Conservation (phyloP, 1,139 yeast species). For the Yamadazyma diddensiae region DNA sequence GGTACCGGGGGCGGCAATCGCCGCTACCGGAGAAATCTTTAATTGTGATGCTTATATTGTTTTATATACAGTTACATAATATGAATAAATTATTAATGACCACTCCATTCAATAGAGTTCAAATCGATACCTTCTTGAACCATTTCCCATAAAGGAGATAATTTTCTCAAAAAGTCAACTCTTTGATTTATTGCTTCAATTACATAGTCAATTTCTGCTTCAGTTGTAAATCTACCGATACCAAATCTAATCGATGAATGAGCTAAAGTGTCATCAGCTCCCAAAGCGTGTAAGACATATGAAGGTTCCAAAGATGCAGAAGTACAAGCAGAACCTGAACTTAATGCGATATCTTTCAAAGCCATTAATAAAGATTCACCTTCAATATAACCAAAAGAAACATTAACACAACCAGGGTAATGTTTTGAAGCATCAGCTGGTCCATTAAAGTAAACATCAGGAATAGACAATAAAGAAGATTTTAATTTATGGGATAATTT, state of each 20-base stretch:
- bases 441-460: conserved; percentile 89
- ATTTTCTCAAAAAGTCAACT: conserved; percentile 86
- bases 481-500: conserved; percentile 70
- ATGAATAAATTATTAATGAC: too few relatives aligned
- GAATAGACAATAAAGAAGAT: conserved; percentile 71
- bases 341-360: conserved; percentile 89
- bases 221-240: conserved; percentile 95
- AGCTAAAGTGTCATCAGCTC: conserved; percentile 97
- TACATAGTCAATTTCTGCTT: conserved; percentile 92
- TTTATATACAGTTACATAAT: not conserved
- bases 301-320: conserved; percentile 98
- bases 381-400: conserved; percentile 95
- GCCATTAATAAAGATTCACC: conserved; percentile 99
- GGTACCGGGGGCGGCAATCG: conserved; percentile 1
- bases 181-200: conserved; percentile 82
- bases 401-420: conserved; percentile 93
- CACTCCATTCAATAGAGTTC: conserved; percentile 94
- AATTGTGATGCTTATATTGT: not conserved
- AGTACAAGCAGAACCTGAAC: conserved; percentile 99
- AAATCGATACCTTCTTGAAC: conserved; percentile 97
- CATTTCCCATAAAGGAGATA: conserved; percentile 99
- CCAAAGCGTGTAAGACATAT: conserved; percentile 91
- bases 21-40: conserved; percentile 6
- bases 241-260: conserved; percentile 97
- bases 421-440: conserved; percentile 54